Conservation (phyloP, 495 filamentous ascomycete species). For the Trichoderma erinaceum region DNA sequence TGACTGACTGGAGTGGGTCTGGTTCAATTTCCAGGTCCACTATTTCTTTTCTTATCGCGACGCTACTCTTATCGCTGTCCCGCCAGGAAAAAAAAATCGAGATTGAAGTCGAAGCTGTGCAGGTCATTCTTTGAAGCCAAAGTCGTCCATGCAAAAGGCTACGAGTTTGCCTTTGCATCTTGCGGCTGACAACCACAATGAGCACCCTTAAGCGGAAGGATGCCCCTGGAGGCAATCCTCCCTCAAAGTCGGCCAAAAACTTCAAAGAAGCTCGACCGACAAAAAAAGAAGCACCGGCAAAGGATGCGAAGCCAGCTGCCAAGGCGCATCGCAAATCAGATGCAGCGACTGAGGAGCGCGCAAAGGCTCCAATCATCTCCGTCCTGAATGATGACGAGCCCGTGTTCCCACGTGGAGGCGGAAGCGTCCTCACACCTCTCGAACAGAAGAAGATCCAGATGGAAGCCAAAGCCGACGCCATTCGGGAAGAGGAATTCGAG, state of each 20-base stretch:
- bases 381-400: constrained; percentile 67
- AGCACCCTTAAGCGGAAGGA: constrained; percentile 44
- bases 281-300: constrained; percentile 19
- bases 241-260: constrained; percentile 32
- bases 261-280: constrained; percentile 21
- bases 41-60: background rate
- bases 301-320: constrained; percentile 15
- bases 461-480: constrained; percentile 83
- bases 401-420: constrained; percentile 88
- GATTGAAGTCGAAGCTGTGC: background rate
- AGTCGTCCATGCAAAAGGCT: constrained; percentile 7
- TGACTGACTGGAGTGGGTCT: background rate
- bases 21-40: background rate
- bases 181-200: constrained; percentile 26
- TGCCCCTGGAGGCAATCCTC: constrained; percentile 35
- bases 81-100: constrained; percentile 22
- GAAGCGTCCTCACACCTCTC: constrained; percentile 80
- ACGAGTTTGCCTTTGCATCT: constrained; percentile 1
- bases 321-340: constrained; percentile 18
- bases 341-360: constrained; percentile 24
- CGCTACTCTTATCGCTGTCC: constrained; percentile 22
- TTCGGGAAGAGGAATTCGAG: constrained; percentile 75
- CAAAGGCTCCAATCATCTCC: constrained; percentile 25
- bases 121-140: background rate
- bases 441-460: constrained; percentile 96